A percentile compares a stretch with the other conserved stretches of the same genome.
Conservation (phyloP, 768 basidiomycete species). For the Pisolithus sp. region DNA sequence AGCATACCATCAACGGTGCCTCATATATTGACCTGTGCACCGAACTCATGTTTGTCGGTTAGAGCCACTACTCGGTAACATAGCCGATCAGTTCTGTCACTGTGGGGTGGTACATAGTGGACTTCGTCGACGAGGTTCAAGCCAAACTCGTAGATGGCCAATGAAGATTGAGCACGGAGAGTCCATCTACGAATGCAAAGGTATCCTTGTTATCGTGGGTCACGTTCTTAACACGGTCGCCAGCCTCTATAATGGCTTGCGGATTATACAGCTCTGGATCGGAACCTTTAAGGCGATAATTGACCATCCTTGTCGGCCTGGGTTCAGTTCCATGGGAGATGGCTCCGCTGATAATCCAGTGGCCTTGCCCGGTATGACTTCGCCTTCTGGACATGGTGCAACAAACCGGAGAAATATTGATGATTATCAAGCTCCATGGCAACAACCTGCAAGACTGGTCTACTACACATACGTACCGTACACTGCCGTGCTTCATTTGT, state of each 20-base stretch:
- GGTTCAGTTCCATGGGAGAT: not conserved
- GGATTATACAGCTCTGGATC: not conserved
- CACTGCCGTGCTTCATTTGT: too few relatives aligned
- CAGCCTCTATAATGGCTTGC: slow-evolving; percentile 1
- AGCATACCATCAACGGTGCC: not conserved
- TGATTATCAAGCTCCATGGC: too few relatives aligned
- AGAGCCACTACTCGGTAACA: slow-evolving; percentile 15
- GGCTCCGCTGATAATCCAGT: too few relatives aligned
- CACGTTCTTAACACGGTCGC: not conserved
- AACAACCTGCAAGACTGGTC: too few relatives aligned
- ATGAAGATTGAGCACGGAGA: slow-evolving; percentile 25
- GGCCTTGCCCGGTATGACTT: too few relatives aligned
- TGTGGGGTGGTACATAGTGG: slow-evolving; percentile 19
- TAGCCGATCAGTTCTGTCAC: slow-evolving; percentile 5
- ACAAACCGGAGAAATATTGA: too few relatives aligned
- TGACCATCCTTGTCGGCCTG: too few relatives aligned
- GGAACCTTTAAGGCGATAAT: not conserved
- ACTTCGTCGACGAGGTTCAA: slow-evolving; percentile 29
- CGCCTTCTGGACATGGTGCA: too few relatives aligned
- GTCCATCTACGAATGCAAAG: slow-evolving; percentile 27
- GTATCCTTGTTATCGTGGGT: slow-evolving; percentile 20
- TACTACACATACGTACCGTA: too few relatives aligned
- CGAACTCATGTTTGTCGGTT: slow-evolving; percentile 16
- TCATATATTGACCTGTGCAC: not conserved
- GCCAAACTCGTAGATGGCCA: slow-evolving; percentile 24